Evolutionary conservation across 441 rosid species (phyloP), one percentile per base, ranked within the genome.

Genomic region (Biscutella laevigata): DNA sequence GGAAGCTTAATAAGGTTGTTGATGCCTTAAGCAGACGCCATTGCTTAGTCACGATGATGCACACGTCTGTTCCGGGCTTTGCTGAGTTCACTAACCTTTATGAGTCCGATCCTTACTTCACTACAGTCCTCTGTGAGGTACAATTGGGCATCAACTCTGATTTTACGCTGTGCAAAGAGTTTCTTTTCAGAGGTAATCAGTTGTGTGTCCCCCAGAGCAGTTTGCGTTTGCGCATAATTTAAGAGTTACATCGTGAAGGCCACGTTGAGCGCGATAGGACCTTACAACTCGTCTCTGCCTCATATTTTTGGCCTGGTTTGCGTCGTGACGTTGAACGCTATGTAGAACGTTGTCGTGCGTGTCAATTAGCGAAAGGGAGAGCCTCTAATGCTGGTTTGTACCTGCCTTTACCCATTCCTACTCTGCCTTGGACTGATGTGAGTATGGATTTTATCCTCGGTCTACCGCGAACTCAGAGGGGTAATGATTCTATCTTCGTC

Each of bases 201-300:
- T 1, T 7, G 0, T 38, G 42, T 4, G 4, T 38, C 4, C 12
- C 6, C 2, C 11, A 16, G 0, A 7, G 12, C 2, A 38, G 22
- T 8, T 4, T 38, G 0, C 3, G 24, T 0, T 6, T 38, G 0
- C 43, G 17, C 0, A 2, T 38, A 0, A 16, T 17, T 0, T 0
- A 0, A 0, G 43, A 38, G 1, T 24, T 38, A 2, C 43, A 38
- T 16, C 1, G 6, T 0, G 42, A 37, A 8, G 42, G 42, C 0
- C 22, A 37, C 1, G 3, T 16, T 0, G 24, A 6, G 0, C 1
- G 22, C 0, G 42, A 37, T 4, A 2, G 22, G 0, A 37, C 42
- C 0, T 1, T 37, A 0, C 9, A 37, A 2, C 1, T 17, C n/a
- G n/a, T n/a, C n/a, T n/a, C n/a, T n/a, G n/a, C 38, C 16, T 34